Evolutionary conservation across 345 rosid genomes (phyloP).

Genomic region (Cardamine resedifolia): DNA sequence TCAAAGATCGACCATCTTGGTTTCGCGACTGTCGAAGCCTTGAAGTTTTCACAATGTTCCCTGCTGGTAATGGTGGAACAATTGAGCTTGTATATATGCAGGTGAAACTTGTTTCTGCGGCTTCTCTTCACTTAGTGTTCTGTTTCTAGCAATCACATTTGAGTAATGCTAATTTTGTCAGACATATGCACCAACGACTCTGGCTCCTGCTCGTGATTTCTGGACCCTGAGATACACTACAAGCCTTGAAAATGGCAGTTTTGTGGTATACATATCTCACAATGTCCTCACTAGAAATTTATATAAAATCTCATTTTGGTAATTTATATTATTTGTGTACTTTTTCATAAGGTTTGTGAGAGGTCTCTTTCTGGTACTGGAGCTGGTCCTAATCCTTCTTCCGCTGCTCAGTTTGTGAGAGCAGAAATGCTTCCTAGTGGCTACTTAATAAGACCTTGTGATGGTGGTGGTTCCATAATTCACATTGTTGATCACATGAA

Average conservation of each 20-base stretch:
- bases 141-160: background rate
- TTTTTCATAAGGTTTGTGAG: slow-evolving; percentile 70
- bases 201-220: slow-evolving; percentile 98
- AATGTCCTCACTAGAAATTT: background rate
- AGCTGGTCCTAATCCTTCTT: slow-evolving; percentile 72
- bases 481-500: slow-evolving; percentile 95
- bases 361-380: slow-evolving; percentile 96
- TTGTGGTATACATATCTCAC: slow-evolving; percentile 61
- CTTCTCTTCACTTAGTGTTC: background rate
- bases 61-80: slow-evolving; percentile 90
- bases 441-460: slow-evolving; percentile 89
- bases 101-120: slow-evolving; percentile 39
- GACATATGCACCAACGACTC: slow-evolving; percentile 93
- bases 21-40: slow-evolving; percentile 97
- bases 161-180: slow-evolving; percentile 35
- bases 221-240: slow-evolving; percentile 96
- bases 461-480: slow-evolving; percentile 96
- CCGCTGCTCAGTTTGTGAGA: slow-evolving; percentile 85
- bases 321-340: background rate
- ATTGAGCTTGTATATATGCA: slow-evolving; percentile 91
- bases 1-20: slow-evolving; percentile 96
- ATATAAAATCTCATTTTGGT: background rate
- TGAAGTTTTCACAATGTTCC: slow-evolving; percentile 90
- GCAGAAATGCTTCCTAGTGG: slow-evolving; percentile 97
- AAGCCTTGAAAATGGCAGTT: slow-evolving; percentile 90